phyloP scores from a whole-genome alignment of 129 eudicot species.

The Gnaphalium uliginosum region DNA sequence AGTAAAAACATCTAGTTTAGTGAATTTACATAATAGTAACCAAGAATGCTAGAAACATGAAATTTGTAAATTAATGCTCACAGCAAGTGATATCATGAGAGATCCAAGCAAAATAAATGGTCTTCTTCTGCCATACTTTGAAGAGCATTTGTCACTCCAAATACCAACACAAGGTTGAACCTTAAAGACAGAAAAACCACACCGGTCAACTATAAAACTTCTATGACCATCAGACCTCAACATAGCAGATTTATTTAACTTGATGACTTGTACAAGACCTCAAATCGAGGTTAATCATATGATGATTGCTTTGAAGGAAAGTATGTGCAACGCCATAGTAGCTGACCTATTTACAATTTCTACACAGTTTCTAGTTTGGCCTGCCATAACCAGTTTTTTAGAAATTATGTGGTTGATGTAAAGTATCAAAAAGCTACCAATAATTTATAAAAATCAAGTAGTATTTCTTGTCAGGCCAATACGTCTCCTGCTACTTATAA shows the following conservation, averaged over 20 bases:
- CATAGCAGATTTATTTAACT: slow-evolving; percentile 6
- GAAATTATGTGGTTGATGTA: neutral
- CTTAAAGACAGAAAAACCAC: slow-evolving; percentile 42
- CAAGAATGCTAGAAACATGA: slow-evolving; percentile 5
- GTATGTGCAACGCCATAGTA: slow-evolving; percentile 7
- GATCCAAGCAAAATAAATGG: slow-evolving; percentile 91
- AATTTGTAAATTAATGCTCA: slow-evolving; percentile 42
- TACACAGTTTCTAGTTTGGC: neutral
- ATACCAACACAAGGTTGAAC: slow-evolving; percentile 99
- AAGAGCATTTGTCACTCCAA: slow-evolving; percentile 97
- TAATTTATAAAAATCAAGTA: neutral
- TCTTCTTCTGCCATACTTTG: slow-evolving; percentile 91
- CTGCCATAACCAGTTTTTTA: slow-evolving; percentile 6
- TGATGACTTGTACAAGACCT: slow-evolving; percentile 3
- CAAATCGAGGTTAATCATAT: neutral
- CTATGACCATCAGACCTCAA: slow-evolving; percentile 15
- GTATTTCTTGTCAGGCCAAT: no score
- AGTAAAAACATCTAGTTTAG: slow-evolving; percentile 45
- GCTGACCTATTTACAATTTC: neutral
- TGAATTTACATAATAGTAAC: slow-evolving; percentile 21
- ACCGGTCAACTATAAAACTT: slow-evolving; percentile 1
- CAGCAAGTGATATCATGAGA: slow-evolving; percentile 82
- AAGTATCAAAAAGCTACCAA: neutral
- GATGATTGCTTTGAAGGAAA: neutral
- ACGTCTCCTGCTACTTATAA: no score